A percentile compares a stretch with the other conserved stretches of the same genome.
These are phyloP conservation scores for Umbilicus rupestris DNA, from an alignment of 164 flowering plant species.

Conservation along the genomic window DNA sequence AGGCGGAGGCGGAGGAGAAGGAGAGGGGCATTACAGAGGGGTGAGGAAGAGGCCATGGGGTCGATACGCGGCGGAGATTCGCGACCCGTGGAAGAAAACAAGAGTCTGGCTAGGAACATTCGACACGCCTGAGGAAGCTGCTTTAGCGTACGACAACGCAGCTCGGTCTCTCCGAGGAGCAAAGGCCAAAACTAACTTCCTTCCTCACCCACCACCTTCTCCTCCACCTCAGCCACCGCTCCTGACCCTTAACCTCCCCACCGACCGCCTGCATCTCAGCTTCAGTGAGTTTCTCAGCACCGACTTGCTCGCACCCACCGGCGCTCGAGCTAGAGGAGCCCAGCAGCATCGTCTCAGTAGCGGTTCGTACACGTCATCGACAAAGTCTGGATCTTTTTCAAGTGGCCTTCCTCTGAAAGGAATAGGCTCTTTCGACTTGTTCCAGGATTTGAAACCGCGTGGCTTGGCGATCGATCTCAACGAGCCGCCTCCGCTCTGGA, in stretches of 20 bases:
- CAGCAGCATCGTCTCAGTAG: background rate
- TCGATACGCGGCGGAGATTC: background rate
- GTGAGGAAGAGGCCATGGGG: slow-evolving; percentile 5
- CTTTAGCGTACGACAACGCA: background rate
- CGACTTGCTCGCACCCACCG: slow-evolving; percentile 15
- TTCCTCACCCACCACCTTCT: background rate
- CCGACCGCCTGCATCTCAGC: slow-evolving; percentile 12
- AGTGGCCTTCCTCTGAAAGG: background rate
- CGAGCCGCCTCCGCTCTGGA: slow-evolving; percentile 63
- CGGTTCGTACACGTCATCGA: background rate
- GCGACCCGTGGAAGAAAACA: slow-evolving; percentile 2
- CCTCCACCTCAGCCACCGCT: background rate
- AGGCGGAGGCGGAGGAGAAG: background rate
- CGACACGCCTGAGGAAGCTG: slow-evolving; percentile 5
- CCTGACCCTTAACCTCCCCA: slow-evolving; percentile 27
- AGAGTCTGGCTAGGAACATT: slow-evolving; percentile 1
- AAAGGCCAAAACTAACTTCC: slow-evolving; percentile 6
- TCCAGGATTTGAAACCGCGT: slow-evolving; percentile 32
- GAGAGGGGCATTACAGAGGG: background rate
- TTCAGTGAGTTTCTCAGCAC: slow-evolving; percentile 26
- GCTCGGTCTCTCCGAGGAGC: background rate
- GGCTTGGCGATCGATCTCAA: slow-evolving; percentile 62
- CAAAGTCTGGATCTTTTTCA: background rate
- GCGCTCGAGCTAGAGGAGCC: no score
- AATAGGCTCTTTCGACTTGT: slow-evolving; percentile 13